Evolutionary conservation across 2,329 filamentous ascomycete genomes (phyloP).

Genomic region (Alternaria sp.): DNA sequence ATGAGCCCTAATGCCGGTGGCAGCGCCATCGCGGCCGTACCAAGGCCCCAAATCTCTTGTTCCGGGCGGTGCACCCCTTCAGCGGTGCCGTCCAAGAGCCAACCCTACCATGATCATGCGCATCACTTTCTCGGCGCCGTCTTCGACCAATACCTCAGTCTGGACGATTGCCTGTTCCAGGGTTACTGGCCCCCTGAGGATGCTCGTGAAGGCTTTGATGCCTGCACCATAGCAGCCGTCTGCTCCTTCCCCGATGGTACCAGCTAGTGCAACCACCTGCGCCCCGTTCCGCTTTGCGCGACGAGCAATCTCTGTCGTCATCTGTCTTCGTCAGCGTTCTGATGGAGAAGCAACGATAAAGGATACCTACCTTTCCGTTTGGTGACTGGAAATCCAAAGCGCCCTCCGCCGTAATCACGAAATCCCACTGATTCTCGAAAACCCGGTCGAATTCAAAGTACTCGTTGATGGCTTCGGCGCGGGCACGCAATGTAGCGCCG

Average conservation of each 20-base stretch:
- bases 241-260: conserved; percentile 39
- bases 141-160: conserved; percentile 43
- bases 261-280: conserved; percentile 53
- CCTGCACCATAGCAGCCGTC: conserved; percentile 36
- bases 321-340: conserved; percentile 37
- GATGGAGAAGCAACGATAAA: background rate
- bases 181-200: conserved; percentile 42
- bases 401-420: conserved; percentile 62
- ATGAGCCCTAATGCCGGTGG: background rate
- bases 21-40: conserved; percentile 1
- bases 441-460: conserved; percentile 57
- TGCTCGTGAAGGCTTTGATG: conserved; percentile 48
- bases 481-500: conserved; percentile 54
- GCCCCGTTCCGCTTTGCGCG: conserved; percentile 55
- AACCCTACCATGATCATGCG: conserved; percentile 47
- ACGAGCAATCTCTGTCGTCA: conserved; percentile 60
- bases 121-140: conserved; percentile 47
- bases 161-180: conserved; percentile 44
- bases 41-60: conserved; percentile 8
- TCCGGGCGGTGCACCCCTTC: conserved; percentile 6
- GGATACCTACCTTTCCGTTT: conserved; percentile 45
- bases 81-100: conserved; percentile 25
- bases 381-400: conserved; percentile 60
- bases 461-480: conserved; percentile 59
- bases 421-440: conserved; percentile 54